Conservation (phyloP, 768 basidiomycete species). For the Neoboletus subvelutipes region DNA sequence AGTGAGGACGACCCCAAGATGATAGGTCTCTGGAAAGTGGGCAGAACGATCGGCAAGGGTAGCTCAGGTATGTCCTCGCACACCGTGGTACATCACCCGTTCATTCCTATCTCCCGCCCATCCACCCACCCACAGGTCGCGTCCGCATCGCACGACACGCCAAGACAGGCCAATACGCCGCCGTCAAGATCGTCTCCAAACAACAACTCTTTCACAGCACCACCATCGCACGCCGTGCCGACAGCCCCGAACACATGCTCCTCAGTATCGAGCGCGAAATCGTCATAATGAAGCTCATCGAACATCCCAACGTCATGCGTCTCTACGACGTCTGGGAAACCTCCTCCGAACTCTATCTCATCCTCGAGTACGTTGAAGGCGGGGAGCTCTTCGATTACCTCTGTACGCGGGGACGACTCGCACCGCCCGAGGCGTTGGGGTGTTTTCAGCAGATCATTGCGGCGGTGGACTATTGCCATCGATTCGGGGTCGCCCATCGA, state of each 20-base stretch:
- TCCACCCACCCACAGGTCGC: constrained; percentile 54
- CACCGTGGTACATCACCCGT: not conserved
- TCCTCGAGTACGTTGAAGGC: constrained; percentile 92
- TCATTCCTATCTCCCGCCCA: not conserved
- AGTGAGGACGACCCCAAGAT: constrained; percentile 52
- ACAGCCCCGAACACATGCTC: constrained; percentile 73
- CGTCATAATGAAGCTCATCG: constrained; percentile 95
- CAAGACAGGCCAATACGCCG: constrained; percentile 87
- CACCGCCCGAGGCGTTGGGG: constrained; percentile 67
- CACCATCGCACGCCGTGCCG: constrained; percentile 52
- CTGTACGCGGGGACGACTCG: constrained; percentile 72
- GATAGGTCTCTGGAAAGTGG: constrained; percentile 83
- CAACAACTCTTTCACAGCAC: constrained; percentile 61
- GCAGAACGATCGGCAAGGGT: constrained; percentile 80
- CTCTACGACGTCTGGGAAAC: constrained; percentile 99
- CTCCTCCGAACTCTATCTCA: constrained; percentile 80
- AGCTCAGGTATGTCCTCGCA: constrained; percentile 58
- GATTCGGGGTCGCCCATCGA: constrained; percentile 92
- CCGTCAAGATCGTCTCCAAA: constrained; percentile 93
- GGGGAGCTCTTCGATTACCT: constrained; percentile 95
- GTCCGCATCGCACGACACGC: constrained; percentile 87
- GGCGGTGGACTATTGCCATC: constrained; percentile 89
- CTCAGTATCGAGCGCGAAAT: constrained; percentile 91
- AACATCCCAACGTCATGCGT: constrained; percentile 92
- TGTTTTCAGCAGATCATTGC: constrained; percentile 95